Evolutionary conservation across 352 stramenopile genomes (phyloP).

Genomic region (Aphanomyces euteiches): DNA sequence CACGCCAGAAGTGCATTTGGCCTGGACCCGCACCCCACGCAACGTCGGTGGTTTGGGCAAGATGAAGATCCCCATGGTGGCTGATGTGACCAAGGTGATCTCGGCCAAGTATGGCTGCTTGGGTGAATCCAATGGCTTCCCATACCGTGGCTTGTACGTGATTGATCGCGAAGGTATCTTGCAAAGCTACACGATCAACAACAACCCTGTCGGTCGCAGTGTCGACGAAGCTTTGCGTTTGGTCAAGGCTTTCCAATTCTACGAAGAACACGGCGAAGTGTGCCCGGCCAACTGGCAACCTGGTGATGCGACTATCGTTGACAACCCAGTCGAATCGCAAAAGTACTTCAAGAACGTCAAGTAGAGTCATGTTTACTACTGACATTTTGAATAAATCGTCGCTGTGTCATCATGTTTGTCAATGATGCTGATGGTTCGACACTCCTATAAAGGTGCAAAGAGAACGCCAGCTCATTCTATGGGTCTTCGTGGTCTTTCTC

Average conservation of each 20-base stretch:
- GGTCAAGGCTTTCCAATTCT: conserved; percentile 90
- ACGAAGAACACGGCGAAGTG: conserved; percentile 89
- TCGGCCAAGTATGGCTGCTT: conserved; percentile 89
- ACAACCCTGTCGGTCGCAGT: conserved; percentile 88
- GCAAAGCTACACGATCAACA: conserved; percentile 89
- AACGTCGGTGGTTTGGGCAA: conserved; percentile 89
- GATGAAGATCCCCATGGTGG: conserved; percentile 92
- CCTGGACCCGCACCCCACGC: conserved; percentile 82
- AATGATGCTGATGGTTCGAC: background rate
- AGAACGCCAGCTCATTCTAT: no score
- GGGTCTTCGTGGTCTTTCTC: no score
- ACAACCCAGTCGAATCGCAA: conserved; percentile 73
- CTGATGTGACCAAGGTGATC: conserved; percentile 91
- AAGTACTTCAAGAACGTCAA: conserved; percentile 82
- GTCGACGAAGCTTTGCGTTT: conserved; percentile 91
- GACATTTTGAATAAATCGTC: background rate
- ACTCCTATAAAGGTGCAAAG: no score
- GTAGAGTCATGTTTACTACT: background rate
- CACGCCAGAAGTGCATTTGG: conserved; percentile 87
- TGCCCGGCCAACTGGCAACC: conserved; percentile 93
- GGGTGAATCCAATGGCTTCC: conserved; percentile 75
- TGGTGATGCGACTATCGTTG: conserved; percentile 80
- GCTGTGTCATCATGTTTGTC: background rate
- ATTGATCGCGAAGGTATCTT: conserved; percentile 87
- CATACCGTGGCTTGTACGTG: conserved; percentile 90